These are phyloP conservation scores for Onygena corvina DNA, from an alignment of 2,329 filamentous ascomycete species.

Conservation along the genomic window DNA sequence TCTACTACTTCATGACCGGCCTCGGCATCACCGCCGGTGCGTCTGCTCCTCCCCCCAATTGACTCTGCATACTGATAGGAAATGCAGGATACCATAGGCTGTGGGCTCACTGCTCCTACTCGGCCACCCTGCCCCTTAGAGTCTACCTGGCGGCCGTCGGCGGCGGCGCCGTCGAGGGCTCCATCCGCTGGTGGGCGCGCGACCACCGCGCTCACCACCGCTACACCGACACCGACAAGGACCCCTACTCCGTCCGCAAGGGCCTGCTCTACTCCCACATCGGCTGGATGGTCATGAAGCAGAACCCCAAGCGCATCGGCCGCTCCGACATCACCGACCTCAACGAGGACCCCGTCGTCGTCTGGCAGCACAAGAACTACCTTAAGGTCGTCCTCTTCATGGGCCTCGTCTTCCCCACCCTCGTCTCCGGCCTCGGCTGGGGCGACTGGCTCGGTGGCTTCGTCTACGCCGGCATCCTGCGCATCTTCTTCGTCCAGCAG, in stretches of 20 bases:
- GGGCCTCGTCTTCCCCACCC: slow-evolving; percentile 61
- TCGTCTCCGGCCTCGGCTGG: slow-evolving; percentile 68
- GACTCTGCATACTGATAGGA: background rate
- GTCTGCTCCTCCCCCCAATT: slow-evolving; percentile 21
- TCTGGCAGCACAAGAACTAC: slow-evolving; percentile 82
- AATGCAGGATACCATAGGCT: slow-evolving; percentile 59
- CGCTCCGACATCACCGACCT: slow-evolving; percentile 80
- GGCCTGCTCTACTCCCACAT: slow-evolving; percentile 72
- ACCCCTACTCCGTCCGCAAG: slow-evolving; percentile 84
- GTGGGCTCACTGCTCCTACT: slow-evolving; percentile 78
- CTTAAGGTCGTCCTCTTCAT: slow-evolving; percentile 67
- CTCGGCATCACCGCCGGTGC: slow-evolving; percentile 66
- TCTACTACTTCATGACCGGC: slow-evolving; percentile 75
- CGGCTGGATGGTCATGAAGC: slow-evolving; percentile 88
- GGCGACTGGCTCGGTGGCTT: slow-evolving; percentile 71
- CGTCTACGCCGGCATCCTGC: slow-evolving; percentile 72
- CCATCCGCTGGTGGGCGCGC: slow-evolving; percentile 78
- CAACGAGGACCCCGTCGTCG: slow-evolving; percentile 72
- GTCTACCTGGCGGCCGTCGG: slow-evolving; percentile 73
- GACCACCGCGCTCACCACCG: slow-evolving; percentile 81
- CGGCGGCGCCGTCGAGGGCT: slow-evolving; percentile 72
- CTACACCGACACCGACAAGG: slow-evolving; percentile 86
- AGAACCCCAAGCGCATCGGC: slow-evolving; percentile 79
- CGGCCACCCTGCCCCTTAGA: slow-evolving; percentile 61
- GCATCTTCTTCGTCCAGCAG: slow-evolving; percentile 83